Conservation (phyloP, 2,329 filamentous ascomycete species). For the Colletotrichum incanum region DNA sequence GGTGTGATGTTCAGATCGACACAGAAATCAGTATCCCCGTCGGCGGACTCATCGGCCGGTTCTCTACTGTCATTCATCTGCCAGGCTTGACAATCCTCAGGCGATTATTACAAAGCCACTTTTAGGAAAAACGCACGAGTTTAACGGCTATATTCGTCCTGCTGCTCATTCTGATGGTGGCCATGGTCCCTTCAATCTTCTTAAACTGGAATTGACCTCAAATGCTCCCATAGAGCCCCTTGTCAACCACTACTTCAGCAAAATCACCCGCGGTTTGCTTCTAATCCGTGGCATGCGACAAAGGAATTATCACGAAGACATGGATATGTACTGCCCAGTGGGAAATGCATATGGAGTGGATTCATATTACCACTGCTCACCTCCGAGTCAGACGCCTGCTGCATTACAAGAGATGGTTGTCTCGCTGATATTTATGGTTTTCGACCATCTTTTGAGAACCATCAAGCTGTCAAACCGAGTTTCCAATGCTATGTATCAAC, state of each 20-base stretch:
- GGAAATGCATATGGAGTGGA: background rate
- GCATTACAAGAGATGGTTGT: background rate
- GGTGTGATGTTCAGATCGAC: slow-evolving; percentile 50
- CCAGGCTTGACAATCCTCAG: background rate
- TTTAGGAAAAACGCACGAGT: background rate
- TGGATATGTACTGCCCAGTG: background rate
- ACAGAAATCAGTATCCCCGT: slow-evolving; percentile 49
- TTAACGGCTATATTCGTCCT: background rate
- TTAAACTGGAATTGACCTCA: background rate
- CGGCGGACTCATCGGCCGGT: slow-evolving; percentile 8
- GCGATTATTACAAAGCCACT: background rate
- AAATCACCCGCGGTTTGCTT: background rate
- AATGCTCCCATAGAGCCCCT: background rate
- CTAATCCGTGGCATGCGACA: too few relatives aligned
- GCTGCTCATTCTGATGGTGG: background rate
- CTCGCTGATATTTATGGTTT: background rate
- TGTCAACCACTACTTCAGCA: background rate
- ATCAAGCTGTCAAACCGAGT: background rate
- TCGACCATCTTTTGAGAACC: background rate
- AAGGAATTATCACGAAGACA: too few relatives aligned
- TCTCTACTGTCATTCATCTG: slow-evolving; percentile 51
- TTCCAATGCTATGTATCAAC: background rate
- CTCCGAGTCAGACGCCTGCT: background rate
- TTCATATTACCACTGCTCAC: background rate
- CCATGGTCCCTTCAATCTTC: background rate